Evolutionary conservation across 2,329 filamentous ascomycete genomes (phyloP), one percentile per base, ranked within the genome.

Genomic region (Phyllosticta citrichinensis): DNA sequence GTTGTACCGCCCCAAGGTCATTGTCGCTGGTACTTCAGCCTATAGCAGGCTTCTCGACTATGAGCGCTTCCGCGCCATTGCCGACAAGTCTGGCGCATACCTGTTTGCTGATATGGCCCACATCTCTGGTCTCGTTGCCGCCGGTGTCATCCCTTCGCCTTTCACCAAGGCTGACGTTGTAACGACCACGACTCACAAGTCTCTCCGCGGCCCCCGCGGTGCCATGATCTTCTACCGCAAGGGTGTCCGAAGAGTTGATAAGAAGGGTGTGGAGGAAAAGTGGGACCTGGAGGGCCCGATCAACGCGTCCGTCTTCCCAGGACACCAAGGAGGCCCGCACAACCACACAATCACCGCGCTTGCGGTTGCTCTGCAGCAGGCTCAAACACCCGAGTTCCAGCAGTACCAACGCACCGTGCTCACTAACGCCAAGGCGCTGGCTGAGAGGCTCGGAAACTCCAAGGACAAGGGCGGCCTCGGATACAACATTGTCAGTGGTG

Each of bases 201-300:
- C 92, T 61, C 88, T 99, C 68, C 91, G 94, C 77, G 94, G 94
- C 63, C 94, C 94, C 63, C 91, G 94, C 75, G 94, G 94, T 72
- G 94, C 94, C 74, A 99, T 99, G 94, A 99, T 99, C 80, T 99
- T 99, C 85, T 99, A 92, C 87, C 90, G 94, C 78, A 97, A 96
- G 82, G 94, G 94, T 65, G 87, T 97, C 64, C 89, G 93, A 71
- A 91, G 88, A 71, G 88, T 88, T 60, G 90, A 97, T 73, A 80
- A 88, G 77, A 97, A 97, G 84, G 87, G 88, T 64, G 91, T 91
- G 71, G 93, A 96, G 79, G 84, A 93, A 81, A 80, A 92, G 70
- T 99, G 97, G 75, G 91, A 99, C 71, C 85, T 99, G 35, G 94
- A 99, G 81, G 85, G 87, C 68, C 89, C 91, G 61, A 99, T 99